Percentiles rank a stretch among this genome's conserved stretches.
Conservation (phyloP, 495 filamentous ascomycete genomes). For the Rhizodiscina lignyota region DNA sequence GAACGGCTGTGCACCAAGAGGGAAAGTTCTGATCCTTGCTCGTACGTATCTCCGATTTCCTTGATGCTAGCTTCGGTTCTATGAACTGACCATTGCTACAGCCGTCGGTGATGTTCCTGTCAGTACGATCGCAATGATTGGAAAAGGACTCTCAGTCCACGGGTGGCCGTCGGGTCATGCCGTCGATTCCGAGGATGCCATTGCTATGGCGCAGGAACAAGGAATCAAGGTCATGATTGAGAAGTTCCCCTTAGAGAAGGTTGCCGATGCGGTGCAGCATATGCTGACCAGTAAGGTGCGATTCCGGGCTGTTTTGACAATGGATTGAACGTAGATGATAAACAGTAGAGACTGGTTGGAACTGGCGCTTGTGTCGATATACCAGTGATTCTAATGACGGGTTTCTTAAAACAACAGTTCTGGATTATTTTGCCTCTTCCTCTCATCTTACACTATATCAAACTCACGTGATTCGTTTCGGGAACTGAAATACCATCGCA, state of each 20-base stretch:
- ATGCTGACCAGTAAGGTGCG: constrained; percentile 27
- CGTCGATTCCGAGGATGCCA: constrained; percentile 47
- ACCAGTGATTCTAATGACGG: too few species aligned
- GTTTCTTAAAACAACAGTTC: too few species aligned
- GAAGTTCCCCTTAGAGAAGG: constrained; percentile 41
- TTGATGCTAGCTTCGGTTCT: too few species aligned
- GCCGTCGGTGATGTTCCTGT: constrained; percentile 34
- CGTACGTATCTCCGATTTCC: constrained; percentile 15
- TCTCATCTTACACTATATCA: too few species aligned
- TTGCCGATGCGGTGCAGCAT: constrained; percentile 28
- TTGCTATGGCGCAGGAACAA: constrained; percentile 39
- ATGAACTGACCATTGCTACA: constrained; percentile 9
- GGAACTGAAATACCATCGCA: too few species aligned
- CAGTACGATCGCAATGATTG: constrained; percentile 30
- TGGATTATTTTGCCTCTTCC: too few species aligned
- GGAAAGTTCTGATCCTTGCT: constrained; percentile 44
- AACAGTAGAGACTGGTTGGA: too few species aligned
- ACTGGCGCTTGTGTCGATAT: too few species aligned
- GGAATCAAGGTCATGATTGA: constrained; percentile 46
- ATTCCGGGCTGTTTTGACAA: constrained; percentile 29
- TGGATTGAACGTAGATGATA: constrained; percentile 23
- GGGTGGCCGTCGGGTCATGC: constrained; percentile 51
- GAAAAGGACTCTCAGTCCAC: constrained; percentile 33
- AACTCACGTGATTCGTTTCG: too few species aligned
- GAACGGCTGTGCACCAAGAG: constrained; percentile 34